Base-by-base conservation (phyloP, 1,284 basidiomycete species). In the Pseudozyma pruni region DNA sequence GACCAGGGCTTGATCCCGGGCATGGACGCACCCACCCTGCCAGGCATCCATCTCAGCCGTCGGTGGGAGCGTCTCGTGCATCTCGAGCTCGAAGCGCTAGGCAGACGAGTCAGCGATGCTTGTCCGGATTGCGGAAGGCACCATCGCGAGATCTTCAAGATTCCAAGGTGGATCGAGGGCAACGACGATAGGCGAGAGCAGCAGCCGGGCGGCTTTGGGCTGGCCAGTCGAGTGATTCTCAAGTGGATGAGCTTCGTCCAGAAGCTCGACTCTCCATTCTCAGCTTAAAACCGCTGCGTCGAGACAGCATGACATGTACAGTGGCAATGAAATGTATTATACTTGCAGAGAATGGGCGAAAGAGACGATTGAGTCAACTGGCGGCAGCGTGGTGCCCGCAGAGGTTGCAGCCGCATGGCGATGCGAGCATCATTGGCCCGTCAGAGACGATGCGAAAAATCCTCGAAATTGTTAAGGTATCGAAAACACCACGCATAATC, bases 1-100 rank as follows among this genome's bases (percentile, higher is more conserved):
- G 17, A 8, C 1, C 71, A 75, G 27, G 66, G 56, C 1, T 47
- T 75, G 9, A 33, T 72, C 29, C 50, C 72, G 9, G 71, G 67
- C 33, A 53, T 56, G 9, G 44, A 45, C 25, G 23, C 43, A 13
- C 35, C 48, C 8, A 43, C 50, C 0, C 29, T 45, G 20, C 31
- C 43, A 0, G 75, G 73, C 14, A 45, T 68, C 2, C 23, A 17
- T 8, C 50, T 60, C 20, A 66, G 59, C n/a, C 69, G 67, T 32
- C 69, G 64, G 8, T 77, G 75, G 75, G 75, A 77, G 19, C 33
- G 49, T 19, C 70, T 77, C 6, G 47, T 67, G 9, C 74, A 77
- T 35, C 39, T 72, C 14, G 73, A 77, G 49, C 52, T 77, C 8
- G 32, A 14, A 3, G 57, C 58, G 3, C 17, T 68, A 4, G 71